These are phyloP conservation scores for Chalciporus sp. DNA, from an alignment of 1,284 basidiomycete genomes.

Conservation along the genomic window DNA sequence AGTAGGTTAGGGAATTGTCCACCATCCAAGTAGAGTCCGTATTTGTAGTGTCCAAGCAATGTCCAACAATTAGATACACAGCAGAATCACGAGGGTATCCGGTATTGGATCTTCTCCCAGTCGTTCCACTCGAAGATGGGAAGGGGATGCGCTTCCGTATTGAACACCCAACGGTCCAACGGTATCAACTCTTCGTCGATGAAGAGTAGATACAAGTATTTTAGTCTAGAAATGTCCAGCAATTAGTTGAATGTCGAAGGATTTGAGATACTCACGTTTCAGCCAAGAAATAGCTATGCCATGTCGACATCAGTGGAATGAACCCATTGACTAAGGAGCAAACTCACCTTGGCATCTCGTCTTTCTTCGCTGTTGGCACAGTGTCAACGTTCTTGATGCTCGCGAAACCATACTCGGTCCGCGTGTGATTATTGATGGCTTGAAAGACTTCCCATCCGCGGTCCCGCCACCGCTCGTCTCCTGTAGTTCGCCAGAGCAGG, in stretches of 20 bases:
- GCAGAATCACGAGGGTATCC: not conserved
- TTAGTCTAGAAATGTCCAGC: conserved; percentile 36
- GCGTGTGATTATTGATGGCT: conserved; percentile 62
- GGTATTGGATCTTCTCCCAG: not conserved
- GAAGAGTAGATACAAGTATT: conserved; percentile 70
- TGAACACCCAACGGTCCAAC: conserved; percentile 79
- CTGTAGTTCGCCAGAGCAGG: conserved; percentile 70
- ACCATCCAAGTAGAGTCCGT: not conserved
- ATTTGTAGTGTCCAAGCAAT: not conserved
- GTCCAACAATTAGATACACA: not conserved
- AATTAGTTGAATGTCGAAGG: not conserved
- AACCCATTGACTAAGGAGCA: not conserved
- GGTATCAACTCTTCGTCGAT: conserved; percentile 59
- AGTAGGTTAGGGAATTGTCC: not conserved
- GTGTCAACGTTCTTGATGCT: conserved; percentile 52
- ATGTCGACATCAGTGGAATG: conserved; percentile 22
- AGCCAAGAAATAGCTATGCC: conserved; percentile 60
- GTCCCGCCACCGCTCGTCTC: conserved; percentile 72
- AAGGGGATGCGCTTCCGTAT: conserved; percentile 83
- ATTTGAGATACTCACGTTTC: conserved; percentile 56
- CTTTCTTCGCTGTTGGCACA: conserved; percentile 38
- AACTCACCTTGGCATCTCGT: conserved; percentile 71
- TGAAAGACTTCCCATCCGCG: conserved; percentile 78
- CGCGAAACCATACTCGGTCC: conserved; percentile 59
- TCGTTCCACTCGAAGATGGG: conserved; percentile 70